Evolutionary conservation across 306 rosid genomes (phyloP), one percentile per base, ranked within the genome.

Genomic region (Cucurbita argyrosperma): DNA sequence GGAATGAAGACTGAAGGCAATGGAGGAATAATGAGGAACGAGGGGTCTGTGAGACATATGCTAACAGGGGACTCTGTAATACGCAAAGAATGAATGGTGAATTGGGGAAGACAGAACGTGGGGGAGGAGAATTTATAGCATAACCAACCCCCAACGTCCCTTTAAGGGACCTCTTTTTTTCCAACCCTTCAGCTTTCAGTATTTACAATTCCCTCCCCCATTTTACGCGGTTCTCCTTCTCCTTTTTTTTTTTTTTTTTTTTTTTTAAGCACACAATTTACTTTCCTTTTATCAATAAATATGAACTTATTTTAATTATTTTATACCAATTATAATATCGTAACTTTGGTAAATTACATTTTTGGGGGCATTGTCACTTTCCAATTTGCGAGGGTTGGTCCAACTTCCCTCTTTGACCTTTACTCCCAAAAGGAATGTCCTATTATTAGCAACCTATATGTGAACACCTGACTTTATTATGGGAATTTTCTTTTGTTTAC

Each of bases 1-100:
- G 51, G 97, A 91, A 76, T 91, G 97, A 63, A 84, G 92, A 40
- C 57, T 62, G 52, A 85, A 81, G 61, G 87, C 85, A 7, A 85
- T 53, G 80, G 87, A 78, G 76, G 89, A 85, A 37, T 80, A 83
- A 49, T 86, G 87, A 14, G 87, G 85, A 9, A 83, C 83, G 64
- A 8, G 9, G 8, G 74, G 85, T 74, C 80, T 79, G 58, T 83
- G 85, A 85, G 85, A 81, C 85, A 85, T 81, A 81, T 37, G 83
- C 84, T 38, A 59, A 74, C 53, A 65, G 15, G 42, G 71, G 26
- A 40, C 50, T 40, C 35, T n/a, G 67, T 38, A 7, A 0, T 37
- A 65, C 71, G 71, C 71, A 65, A 19, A 19, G n/a, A 43, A 65
- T 10, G 8, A 65, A 42, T 4, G 71, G 71, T 40, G 30, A 18